Conservation (phyloP, 768 basidiomycete genomes). For the Termitomyces sp. region DNA sequence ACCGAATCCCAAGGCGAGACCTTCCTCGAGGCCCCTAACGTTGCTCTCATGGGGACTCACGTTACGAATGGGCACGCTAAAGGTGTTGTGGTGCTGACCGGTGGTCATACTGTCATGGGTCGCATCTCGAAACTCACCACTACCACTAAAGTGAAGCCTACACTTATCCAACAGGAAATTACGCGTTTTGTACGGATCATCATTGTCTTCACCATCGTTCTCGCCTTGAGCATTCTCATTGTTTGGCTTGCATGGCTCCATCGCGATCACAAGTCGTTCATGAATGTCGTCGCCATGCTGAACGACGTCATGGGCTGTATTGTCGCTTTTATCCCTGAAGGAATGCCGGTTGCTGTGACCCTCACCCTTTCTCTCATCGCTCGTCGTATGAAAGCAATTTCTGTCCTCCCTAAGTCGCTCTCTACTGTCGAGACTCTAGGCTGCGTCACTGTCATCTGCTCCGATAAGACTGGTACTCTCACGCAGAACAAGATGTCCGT, state of each 20-base stretch:
- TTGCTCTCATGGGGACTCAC: conserved; percentile 42
- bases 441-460: conserved; percentile 45
- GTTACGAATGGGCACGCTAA: conserved; percentile 33
- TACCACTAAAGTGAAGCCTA: conserved; percentile 37
- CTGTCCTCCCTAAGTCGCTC: conserved; percentile 33
- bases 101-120: conserved; percentile 41
- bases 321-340: conserved; percentile 39
- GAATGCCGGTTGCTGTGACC: conserved; percentile 47
- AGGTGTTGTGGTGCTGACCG: conserved; percentile 34
- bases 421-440: conserved; percentile 65
- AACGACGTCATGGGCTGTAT: conserved; percentile 46
- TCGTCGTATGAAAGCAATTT: conserved; percentile 5
- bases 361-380: conserved; percentile 31
- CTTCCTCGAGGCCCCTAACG: conserved; percentile 37
- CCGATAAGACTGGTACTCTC: conserved; percentile 62
- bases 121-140: conserved; percentile 48
- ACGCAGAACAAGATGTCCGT: conserved; percentile 57
- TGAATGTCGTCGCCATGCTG: conserved; percentile 43
- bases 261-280: conserved; percentile 32
- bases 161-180: conserved; percentile 39
- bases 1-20: conserved; percentile 33
- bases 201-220: conserved; percentile 29
- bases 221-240: conserved; percentile 37
- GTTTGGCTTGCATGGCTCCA: conserved; percentile 35
- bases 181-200: conserved; percentile 49